A percentile compares a stretch with the other conserved stretches of the same genome.
Evolutionary conservation across 768 basidiomycete genomes (phyloP).

Genomic region (Pisolithus microcarpus): DNA sequence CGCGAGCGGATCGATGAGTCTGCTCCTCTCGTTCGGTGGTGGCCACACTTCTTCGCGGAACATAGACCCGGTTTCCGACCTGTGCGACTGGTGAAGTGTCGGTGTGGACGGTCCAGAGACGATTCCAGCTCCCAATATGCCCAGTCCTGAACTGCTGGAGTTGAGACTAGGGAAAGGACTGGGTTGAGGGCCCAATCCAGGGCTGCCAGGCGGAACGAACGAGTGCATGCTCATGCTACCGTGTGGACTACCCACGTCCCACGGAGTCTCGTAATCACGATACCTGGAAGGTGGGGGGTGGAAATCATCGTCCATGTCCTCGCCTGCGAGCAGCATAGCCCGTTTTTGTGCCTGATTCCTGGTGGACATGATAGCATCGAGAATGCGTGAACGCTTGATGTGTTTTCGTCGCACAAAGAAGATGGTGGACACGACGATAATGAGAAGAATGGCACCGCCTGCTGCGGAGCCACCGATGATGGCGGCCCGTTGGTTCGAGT

Average conservation of each 20-base stretch:
- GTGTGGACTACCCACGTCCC: slow-evolving; percentile 10
- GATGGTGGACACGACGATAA: slow-evolving; percentile 28
- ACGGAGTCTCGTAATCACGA: slow-evolving; percentile 15
- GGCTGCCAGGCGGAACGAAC: background rate
- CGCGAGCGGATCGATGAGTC: slow-evolving; percentile 17
- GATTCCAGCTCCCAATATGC: background rate
- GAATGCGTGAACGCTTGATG: slow-evolving; percentile 27
- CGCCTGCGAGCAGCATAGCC: slow-evolving; percentile 19
- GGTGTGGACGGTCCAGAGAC: background rate
- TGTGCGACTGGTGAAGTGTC: slow-evolving; percentile 32
- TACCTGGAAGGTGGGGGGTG: slow-evolving; percentile 8
- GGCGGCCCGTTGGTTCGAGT: slow-evolving; percentile 25
- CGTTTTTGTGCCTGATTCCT: slow-evolving; percentile 13
- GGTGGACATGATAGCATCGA: slow-evolving; percentile 21
- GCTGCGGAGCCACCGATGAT: slow-evolving; percentile 38
- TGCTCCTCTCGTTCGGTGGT: slow-evolving; percentile 27
- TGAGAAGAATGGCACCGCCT: slow-evolving; percentile 31
- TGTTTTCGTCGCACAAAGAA: slow-evolving; percentile 34
- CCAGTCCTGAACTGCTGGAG: background rate
- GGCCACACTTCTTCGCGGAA: slow-evolving; percentile 44
- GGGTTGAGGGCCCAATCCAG: background rate
- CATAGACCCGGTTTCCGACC: slow-evolving; percentile 38
- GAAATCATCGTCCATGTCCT: slow-evolving; percentile 15
- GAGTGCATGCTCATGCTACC: background rate
- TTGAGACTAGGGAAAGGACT: background rate